Conservation (phyloP, 805 yeast species). For the Ogataea zsoltii region DNA sequence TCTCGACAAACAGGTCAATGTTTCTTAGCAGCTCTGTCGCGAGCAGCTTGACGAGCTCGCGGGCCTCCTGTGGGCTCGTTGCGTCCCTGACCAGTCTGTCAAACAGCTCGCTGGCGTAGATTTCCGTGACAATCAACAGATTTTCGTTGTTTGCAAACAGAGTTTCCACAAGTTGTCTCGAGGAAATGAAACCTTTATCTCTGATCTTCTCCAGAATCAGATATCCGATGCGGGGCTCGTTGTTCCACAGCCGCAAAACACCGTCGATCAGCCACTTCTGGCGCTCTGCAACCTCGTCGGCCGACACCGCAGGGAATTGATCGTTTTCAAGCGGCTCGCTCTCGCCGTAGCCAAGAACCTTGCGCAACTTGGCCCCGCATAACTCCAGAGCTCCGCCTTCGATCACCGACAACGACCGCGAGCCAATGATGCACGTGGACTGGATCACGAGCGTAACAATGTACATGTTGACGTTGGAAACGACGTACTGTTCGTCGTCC, state of each 20-base stretch:
- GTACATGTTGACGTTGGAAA: constrained; percentile 38
- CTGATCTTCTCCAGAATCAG: constrained; percentile 56
- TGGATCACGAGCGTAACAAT: constrained; percentile 66
- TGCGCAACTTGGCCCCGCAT: constrained; percentile 29
- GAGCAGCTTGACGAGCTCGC: constrained; percentile 23
- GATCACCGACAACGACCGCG: constrained; percentile 81
- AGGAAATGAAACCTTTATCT: constrained; percentile 43
- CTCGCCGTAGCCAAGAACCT: constrained; percentile 27
- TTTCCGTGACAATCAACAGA: constrained; percentile 42
- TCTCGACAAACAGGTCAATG: constrained; percentile 16
- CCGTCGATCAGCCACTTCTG: constrained; percentile 52
- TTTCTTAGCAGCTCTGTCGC: constrained; percentile 16
- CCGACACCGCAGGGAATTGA: constrained; percentile 25
- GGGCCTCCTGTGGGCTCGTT: constrained; percentile 12
- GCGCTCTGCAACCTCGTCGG: constrained; percentile 31
- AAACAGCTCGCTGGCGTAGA: constrained; percentile 44
- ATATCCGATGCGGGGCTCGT: constrained; percentile 64
- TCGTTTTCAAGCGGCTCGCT: constrained; percentile 20
- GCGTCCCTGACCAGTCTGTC: constrained; percentile 27
- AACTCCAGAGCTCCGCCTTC: constrained; percentile 46
- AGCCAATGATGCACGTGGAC: constrained; percentile 77
- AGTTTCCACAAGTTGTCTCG: constrained; percentile 43
- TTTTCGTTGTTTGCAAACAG: constrained; percentile 37
- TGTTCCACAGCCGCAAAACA: constrained; percentile 63
- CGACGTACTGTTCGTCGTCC: constrained; percentile 13